Conservation (phyloP, 2,329 filamentous ascomycete genomes). For the Aspergillus aculeatinus region DNA sequence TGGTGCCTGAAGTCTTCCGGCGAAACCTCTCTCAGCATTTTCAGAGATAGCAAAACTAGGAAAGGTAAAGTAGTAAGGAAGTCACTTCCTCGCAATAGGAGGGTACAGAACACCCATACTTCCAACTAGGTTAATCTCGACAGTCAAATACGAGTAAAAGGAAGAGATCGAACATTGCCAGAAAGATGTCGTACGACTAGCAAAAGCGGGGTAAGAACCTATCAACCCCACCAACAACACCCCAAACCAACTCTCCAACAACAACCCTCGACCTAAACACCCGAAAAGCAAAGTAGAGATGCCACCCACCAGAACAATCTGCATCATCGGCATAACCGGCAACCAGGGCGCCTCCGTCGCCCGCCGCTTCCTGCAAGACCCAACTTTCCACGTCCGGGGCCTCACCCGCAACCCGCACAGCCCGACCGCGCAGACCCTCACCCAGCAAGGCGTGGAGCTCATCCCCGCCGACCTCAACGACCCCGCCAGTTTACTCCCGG, state of each 20-base stretch:
- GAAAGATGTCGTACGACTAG: neutral
- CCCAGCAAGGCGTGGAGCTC: constrained; percentile 29
- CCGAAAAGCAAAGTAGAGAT: constrained; percentile 5
- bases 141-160: too few relatives aligned
- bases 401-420: constrained; percentile 29
- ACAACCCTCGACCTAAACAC: neutral
- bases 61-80: too few relatives aligned
- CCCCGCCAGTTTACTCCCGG: constrained; percentile 16
- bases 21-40: too few relatives aligned
- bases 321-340: constrained; percentile 21
- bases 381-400: constrained; percentile 29
- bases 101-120: too few relatives aligned
- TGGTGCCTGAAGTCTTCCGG: too few relatives aligned
- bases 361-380: constrained; percentile 22
- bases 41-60: too few relatives aligned
- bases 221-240: neutral
- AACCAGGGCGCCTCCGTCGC: constrained; percentile 28
- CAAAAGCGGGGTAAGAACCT: neutral
- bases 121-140: too few relatives aligned
- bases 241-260: neutral
- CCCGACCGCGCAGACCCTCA: constrained; percentile 19
- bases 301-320: constrained; percentile 12
- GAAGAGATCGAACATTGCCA: too few relatives aligned
- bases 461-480: constrained; percentile 30
- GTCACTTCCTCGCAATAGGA: too few relatives aligned